Evolutionary conservation across 129 eudicot genomes (phyloP).

Genomic region (Daucus carota): DH1_v3.0 NC_030389.2:33346001-33346500

Average conservation of each 20-base stretch:
- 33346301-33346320: slow-evolving; percentile 95
- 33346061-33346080: slow-evolving; percentile 82
- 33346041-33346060: slow-evolving; percentile 71
- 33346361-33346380: slow-evolving; percentile 79
- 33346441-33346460: neutral
- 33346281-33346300: slow-evolving; percentile 94
- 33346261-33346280: slow-evolving; percentile 40
- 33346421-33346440: neutral
- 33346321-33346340: slow-evolving; percentile 78
- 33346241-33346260: neutral
- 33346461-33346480: no score
- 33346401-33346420: neutral
- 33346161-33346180: no score
- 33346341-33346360: slow-evolving; percentile 85
- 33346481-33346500: no score
- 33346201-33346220: no score
- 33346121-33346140: slow-evolving; percentile 41
- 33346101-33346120: slow-evolving; percentile 64
- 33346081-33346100: slow-evolving; percentile 71
- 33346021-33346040: slow-evolving; percentile 81
- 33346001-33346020: slow-evolving; percentile 68
- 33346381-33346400: slow-evolving; percentile 74
- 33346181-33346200: no score
- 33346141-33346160: no score
- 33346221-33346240: neutral